Conservation (phyloP, 75 land plant species). For the Pinus albicaulis region DNA sequence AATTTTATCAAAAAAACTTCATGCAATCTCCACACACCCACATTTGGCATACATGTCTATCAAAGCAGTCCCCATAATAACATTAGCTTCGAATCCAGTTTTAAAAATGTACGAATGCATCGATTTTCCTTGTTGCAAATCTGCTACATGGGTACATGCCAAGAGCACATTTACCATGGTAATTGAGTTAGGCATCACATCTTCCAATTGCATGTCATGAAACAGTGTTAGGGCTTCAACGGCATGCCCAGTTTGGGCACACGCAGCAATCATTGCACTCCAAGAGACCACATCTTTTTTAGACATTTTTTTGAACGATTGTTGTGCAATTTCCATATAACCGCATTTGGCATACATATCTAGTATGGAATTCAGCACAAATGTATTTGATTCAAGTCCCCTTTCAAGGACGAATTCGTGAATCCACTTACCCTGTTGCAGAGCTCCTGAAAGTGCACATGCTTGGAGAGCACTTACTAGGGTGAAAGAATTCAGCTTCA, state of each 20-base stretch:
- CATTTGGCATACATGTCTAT: constrained; percentile 51
- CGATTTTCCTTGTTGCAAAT: constrained; percentile 18
- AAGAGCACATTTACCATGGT: constrained; percentile 52
- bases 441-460: neutral
- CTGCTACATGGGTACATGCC: constrained; percentile 30
- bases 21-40: constrained; percentile 22
- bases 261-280: constrained; percentile 40
- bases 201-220: constrained; percentile 30
- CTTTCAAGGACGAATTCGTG: neutral
- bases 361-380: neutral
- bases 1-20: constrained; percentile 27
- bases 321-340: constrained; percentile 21
- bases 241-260: constrained; percentile 21
- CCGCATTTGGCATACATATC: constrained; percentile 22
- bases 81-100: constrained; percentile 44
- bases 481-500: constrained; percentile 4
- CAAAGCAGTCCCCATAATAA: constrained; percentile 45
- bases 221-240: constrained; percentile 35
- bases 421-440: neutral
- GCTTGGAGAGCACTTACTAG: neutral
- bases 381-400: neutral
- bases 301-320: constrained; percentile 40
- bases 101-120: constrained; percentile 46
- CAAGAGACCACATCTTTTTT: constrained; percentile 50
- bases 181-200: constrained; percentile 36